Conservation (phyloP, 352 stramenopile species). For the Globisporangium solare region DNA sequence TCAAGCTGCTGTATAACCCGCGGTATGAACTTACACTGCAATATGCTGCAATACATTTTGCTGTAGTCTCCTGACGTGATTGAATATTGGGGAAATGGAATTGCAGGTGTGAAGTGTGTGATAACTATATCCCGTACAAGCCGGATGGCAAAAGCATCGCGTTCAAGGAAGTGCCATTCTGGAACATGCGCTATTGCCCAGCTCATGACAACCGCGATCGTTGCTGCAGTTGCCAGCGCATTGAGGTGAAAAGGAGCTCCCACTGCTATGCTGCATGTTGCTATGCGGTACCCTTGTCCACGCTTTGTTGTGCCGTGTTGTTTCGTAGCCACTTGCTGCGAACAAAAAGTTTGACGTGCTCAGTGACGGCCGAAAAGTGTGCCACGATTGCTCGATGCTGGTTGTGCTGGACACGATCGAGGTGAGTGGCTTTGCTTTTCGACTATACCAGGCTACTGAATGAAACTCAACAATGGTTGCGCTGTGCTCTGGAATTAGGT, state of each 20-base stretch:
- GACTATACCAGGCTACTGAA: no score
- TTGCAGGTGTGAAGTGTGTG: constrained; percentile 59
- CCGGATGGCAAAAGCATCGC: constrained; percentile 39
- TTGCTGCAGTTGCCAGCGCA: constrained; percentile 67
- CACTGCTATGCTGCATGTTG: neutral
- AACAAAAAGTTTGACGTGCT: constrained; percentile 49
- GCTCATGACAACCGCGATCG: constrained; percentile 56
- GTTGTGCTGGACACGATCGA: constrained; percentile 60
- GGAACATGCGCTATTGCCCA: constrained; percentile 56
- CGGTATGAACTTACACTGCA: constrained; percentile 19
- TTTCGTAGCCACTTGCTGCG: constrained; percentile 21
- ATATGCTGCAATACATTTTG: neutral
- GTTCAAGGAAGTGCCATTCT: constrained; percentile 67
- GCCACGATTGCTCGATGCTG: constrained; percentile 52
- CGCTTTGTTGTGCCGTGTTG: constrained; percentile 7
- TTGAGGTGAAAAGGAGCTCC: constrained; percentile 31
- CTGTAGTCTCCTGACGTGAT: neutral
- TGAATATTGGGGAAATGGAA: neutral
- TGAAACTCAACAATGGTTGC: no score
- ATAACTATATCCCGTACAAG: constrained; percentile 45
- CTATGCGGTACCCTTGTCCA: constrained; percentile 7
- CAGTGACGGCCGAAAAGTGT: constrained; percentile 62
- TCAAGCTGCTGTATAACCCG: constrained; percentile 58
- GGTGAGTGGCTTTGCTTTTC: constrained; percentile 15
- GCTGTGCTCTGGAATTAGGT: constrained; percentile 11